phyloP scores from a whole-genome alignment of 2,329 filamentous ascomycete genomes.

The Parastagonospora nodorum region DNA sequence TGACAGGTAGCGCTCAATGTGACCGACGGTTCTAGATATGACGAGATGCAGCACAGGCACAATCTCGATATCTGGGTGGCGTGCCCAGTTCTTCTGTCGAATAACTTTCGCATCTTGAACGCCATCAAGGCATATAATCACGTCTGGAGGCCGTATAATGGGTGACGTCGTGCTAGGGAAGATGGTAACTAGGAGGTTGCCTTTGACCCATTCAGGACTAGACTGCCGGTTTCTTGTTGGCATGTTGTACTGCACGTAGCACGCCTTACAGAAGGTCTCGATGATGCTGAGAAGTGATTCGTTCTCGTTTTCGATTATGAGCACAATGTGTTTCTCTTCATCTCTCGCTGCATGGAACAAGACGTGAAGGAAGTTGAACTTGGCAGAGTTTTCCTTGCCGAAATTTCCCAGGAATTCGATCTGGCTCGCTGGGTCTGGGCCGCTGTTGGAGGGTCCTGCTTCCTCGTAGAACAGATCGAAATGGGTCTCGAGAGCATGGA shows the following conservation, averaged over 20 bases:
- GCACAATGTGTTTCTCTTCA: slow-evolving; percentile 31
- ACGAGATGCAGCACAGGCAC: slow-evolving; percentile 47
- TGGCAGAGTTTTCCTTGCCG: slow-evolving; percentile 36
- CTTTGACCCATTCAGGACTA: slow-evolving; percentile 10
- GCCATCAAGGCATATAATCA: slow-evolving; percentile 51
- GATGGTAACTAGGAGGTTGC: slow-evolving; percentile 41
- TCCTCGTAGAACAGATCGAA: slow-evolving; percentile 38
- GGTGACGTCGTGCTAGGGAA: slow-evolving; percentile 31
- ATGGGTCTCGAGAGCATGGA: slow-evolving; percentile 38
- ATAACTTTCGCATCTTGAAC: slow-evolving; percentile 29
- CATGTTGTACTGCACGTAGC: slow-evolving; percentile 28
- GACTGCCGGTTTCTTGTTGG: slow-evolving; percentile 23
- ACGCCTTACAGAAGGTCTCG: slow-evolving; percentile 31
- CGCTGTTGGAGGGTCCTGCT: slow-evolving; percentile 13
- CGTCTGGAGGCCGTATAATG: slow-evolving; percentile 35
- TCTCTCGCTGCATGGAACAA: slow-evolving; percentile 29
- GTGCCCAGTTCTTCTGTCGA: slow-evolving; percentile 31
- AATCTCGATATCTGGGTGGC: slow-evolving; percentile 16
- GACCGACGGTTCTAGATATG: slow-evolving; percentile 49
- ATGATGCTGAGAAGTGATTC: slow-evolving; percentile 31
- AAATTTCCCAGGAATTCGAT: slow-evolving; percentile 29
- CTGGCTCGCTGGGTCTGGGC: slow-evolving; percentile 17
- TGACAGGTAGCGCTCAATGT: slow-evolving; percentile 49
- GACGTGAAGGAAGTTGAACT: slow-evolving; percentile 37
- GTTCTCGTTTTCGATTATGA: slow-evolving; percentile 31